phyloP scores from a whole-genome alignment of 495 filamentous ascomycete species.

The Jackrogersella minutella region DNA sequence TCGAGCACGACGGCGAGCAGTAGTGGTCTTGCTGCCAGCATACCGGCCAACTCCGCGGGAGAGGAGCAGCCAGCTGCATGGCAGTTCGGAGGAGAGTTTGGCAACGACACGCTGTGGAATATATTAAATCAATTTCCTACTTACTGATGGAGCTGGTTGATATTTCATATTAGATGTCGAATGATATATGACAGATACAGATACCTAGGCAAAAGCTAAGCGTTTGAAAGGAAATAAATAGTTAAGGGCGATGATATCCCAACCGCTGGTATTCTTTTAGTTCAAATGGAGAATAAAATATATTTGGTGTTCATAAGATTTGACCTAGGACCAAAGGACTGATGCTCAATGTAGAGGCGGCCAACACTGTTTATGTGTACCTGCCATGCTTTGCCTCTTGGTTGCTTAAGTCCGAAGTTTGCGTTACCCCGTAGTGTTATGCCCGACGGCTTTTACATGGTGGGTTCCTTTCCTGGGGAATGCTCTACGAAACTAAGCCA shows the following conservation, averaged over 20 bases:
- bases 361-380: no score
- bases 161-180: neutral
- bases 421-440: neutral
- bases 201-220: conserved; percentile 6
- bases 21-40: conserved; percentile 9
- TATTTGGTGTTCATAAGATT: no score
- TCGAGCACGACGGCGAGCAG: conserved; percentile 13
- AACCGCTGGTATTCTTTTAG: neutral
- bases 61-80: conserved; percentile 27
- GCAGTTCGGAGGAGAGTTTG: conserved; percentile 57
- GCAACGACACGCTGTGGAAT: conserved; percentile 61
- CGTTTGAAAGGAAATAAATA: conserved; percentile 14
- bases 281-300: conserved; percentile 9
- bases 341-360: no score
- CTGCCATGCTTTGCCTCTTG: no score
- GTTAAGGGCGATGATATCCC: conserved; percentile 15
- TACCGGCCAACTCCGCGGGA: conserved; percentile 13
- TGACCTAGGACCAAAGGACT: no score
- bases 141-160: conserved; percentile 17
- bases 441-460: conserved; percentile 24
- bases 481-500: no score
- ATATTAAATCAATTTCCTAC: conserved; percentile 58
- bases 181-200: neutral
- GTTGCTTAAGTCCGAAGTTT: conserved; percentile 19
- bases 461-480: no score